Evolutionary conservation across 129 eudicot species (phyloP), one percentile per base, ranked within the genome.

Genomic region (Scalesia atractyloides): DNA sequence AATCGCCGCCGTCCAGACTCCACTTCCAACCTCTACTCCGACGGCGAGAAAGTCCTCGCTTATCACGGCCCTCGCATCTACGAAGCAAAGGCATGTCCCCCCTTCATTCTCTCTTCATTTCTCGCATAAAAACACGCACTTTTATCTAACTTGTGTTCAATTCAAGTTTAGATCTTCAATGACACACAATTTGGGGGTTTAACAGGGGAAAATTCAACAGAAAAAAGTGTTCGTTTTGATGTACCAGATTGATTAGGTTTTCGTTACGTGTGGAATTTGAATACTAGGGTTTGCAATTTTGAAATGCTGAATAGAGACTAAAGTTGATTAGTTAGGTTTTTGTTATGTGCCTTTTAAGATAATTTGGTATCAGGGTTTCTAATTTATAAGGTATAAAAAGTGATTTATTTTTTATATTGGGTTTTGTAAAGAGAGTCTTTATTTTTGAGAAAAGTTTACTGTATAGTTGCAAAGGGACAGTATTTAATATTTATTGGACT

Each of bases 31-130:
- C 61, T 82, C 61, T 89, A 70, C 83, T 68, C 83, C 66, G 96
- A 89, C 59, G 96, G 92, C 57, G 96, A 89, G 74, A 89, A 81
- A 54, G 92, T 89, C 39, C 92, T 89, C 11, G 96, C 96, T 57
- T 89, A 82, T 83, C 96, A 89, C 77, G 96, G 92, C 30, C 92
- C 96, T 39, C 85, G 88, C 58, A 85, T 89, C 34, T 89, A 89
- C 86, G 90, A 89, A 82, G 90, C 96, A 74, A 89, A 89, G 90
- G 96, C 63, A 72, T 54, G 47, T 49, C 58, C 53, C 1, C 58
- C 16, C 3, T 22, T 70, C 73, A 20, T 16, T 44, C 13, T 39
- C 62, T 72, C 47, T 62, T 51, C 69, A 30, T 30, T 30, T 30
- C 34, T 30, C 34, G 34, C 50, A 24, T 74, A 9, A 9, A 66